Evolutionary conservation across 306 rosid genomes (phyloP), one percentile per base, ranked within the genome.

Genomic region (Vicia faba): DNA sequence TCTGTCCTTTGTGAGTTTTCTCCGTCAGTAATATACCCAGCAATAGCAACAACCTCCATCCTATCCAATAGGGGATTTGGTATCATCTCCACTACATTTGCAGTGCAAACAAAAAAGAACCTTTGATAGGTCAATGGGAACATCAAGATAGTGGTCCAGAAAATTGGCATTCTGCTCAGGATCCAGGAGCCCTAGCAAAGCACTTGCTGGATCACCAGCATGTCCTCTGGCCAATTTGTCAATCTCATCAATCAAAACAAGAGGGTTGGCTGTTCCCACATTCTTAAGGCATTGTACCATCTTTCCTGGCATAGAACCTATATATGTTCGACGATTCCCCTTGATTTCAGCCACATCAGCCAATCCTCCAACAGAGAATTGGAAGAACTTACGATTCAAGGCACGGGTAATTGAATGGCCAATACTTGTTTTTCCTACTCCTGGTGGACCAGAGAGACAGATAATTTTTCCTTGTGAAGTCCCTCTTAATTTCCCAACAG

Each of bases 291-390:
- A 95, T 77, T 95, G 99, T 49, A 95, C 99, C 97, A 95, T 95
- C 92, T 95, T 95, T 79, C 99, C 99, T 26, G 99, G 99, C 99
- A 95, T 95, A 62, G 99, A 97, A 72, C 99, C 99, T 46, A 95
- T 90, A 77, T 95, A 95, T 66, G 99, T 95, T 80, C 99, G 90
- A 18, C 99, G 96, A 85, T 95, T 97, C 44, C 99, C 99, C 99
- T 95, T 95, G 69, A 95, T 95, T 84, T 95, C 99, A 72, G 99
- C 99, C 12, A 95, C 99, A 81, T 95, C 99, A 65, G 92, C 82
- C 76, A 95, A 87, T 68, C 99, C 99, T 82, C 99, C 99, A 19
- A 95, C 99, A 45, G 99, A 95, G 72, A 95, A 95, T 18, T 97
- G 84, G 74, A 79, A 95, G 84, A 90, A 95, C 69, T 95, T 85